Conservation (phyloP, 345 rosid species). For the Rubroshorea leprosula region DNA sequence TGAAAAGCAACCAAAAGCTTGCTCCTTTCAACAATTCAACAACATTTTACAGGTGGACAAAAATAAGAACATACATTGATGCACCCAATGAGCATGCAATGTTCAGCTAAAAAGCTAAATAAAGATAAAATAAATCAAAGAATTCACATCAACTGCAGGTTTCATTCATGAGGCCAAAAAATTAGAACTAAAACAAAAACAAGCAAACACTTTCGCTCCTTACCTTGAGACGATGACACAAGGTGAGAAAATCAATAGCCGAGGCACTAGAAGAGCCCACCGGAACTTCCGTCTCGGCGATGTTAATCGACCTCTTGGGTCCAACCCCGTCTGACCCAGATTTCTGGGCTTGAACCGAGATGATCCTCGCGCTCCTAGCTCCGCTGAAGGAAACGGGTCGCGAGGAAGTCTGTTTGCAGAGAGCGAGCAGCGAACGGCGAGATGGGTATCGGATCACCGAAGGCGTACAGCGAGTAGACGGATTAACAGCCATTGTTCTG, state of each 20-base stretch:
- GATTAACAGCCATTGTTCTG: conserved; percentile 38
- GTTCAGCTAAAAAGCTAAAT: background rate
- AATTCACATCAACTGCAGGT: too few relatives aligned
- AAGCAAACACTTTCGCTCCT: background rate
- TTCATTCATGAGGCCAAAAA: too few relatives aligned
- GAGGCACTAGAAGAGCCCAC: conserved; percentile 42
- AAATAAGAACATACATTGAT: too few relatives aligned
- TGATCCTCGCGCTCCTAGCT: conserved; percentile 30
- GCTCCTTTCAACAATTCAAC: too few relatives aligned
- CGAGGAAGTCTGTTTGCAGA: conserved; percentile 16
- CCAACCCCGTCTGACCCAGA: conserved; percentile 31
- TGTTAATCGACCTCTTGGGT: conserved; percentile 19
- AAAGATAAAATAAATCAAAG: too few relatives aligned
- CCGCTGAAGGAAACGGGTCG: conserved; percentile 22
- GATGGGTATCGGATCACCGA: conserved; percentile 24
- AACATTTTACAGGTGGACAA: too few relatives aligned
- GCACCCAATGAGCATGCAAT: too few relatives aligned
- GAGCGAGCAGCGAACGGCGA: conserved; percentile 21
- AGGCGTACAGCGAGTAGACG: conserved; percentile 19
- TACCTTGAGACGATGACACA: conserved; percentile 87
- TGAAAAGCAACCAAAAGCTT: too few relatives aligned
- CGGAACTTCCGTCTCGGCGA: conserved; percentile 23
- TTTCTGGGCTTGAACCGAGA: conserved; percentile 40
- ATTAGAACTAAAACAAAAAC: background rate
- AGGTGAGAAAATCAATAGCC: conserved; percentile 77